Evolutionary conservation across 495 filamentous ascomycete genomes (phyloP).

Genomic region (Talaromyces borbonicus): DNA sequence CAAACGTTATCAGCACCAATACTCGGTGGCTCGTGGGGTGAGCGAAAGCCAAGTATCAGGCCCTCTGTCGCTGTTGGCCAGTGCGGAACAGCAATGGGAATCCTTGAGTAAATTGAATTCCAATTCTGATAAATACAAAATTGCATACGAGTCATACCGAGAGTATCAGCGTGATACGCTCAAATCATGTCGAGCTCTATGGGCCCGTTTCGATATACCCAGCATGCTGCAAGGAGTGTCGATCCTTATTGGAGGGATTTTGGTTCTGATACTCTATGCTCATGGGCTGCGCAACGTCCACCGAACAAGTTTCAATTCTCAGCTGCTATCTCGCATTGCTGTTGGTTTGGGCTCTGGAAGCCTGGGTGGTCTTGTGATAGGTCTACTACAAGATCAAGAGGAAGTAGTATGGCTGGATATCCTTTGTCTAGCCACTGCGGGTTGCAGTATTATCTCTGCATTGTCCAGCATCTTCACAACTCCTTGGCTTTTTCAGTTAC

Average conservation of each 20-base stretch:
- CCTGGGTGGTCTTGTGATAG: constrained; percentile 23
- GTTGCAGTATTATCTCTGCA: constrained; percentile 55
- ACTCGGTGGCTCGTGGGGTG: constrained; percentile 50
- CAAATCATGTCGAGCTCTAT: constrained; percentile 69
- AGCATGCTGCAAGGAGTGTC: constrained; percentile 74
- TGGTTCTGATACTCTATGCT: constrained; percentile 61
- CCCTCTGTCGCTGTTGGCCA: constrained; percentile 49
- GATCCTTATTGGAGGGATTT: constrained; percentile 57
- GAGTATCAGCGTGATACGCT: constrained; percentile 72
- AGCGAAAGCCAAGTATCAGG: constrained; percentile 46
- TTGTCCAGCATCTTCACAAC: constrained; percentile 42
- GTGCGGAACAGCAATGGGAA: constrained; percentile 40
- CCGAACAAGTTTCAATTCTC: constrained; percentile 36
- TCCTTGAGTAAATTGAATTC: constrained; percentile 25
- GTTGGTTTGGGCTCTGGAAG: constrained; percentile 22
- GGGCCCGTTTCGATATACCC: constrained; percentile 81
- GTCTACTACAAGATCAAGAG: constrained; percentile 13
- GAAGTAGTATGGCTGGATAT: constrained; percentile 21
- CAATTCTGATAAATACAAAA: constrained; percentile 24
- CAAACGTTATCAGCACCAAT: constrained; percentile 71
- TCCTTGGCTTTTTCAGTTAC: constrained; percentile 37
- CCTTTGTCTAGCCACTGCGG: constrained; percentile 38
- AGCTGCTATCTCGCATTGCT: constrained; percentile 35
- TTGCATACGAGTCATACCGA: constrained; percentile 51
- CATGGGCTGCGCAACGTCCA: constrained; percentile 43